These are phyloP conservation scores for Solanum chacoense DNA, from an alignment of 305 asterid genomes.

Conservation along the genomic window DNA sequence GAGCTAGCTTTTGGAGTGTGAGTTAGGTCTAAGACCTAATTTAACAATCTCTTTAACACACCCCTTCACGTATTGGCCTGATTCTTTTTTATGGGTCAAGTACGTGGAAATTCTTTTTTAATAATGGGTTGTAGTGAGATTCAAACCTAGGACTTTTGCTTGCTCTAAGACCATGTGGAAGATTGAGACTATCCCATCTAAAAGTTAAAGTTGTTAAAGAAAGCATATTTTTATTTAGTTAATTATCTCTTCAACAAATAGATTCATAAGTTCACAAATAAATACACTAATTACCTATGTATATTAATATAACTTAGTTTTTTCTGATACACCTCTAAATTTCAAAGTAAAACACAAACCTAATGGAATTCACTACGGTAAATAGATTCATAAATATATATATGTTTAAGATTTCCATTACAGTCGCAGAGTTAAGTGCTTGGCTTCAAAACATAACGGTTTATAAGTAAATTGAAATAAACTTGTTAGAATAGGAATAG, in stretches of 20 bases:
- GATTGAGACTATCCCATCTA: neutral
- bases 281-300: neutral
- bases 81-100: neutral
- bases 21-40: no score
- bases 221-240: neutral
- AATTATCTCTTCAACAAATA: neutral
- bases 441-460: neutral
- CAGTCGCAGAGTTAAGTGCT: neutral
- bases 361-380: neutral
- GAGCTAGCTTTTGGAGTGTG: no score
- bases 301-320: neutral
- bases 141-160: neutral
- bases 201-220: neutral
- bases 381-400: neutral
- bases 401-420: neutral
- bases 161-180: neutral
- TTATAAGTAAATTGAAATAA: neutral
- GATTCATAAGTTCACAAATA: neutral
- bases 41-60: neutral
- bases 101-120: neutral
- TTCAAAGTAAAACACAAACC: neutral
- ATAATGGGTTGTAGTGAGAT: neutral
- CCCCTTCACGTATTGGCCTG: neutral
- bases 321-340: neutral
- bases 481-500: no score